phyloP scores from a whole-genome alignment of 352 stramenopile genomes.

The Pythium myriotylum region DNA sequence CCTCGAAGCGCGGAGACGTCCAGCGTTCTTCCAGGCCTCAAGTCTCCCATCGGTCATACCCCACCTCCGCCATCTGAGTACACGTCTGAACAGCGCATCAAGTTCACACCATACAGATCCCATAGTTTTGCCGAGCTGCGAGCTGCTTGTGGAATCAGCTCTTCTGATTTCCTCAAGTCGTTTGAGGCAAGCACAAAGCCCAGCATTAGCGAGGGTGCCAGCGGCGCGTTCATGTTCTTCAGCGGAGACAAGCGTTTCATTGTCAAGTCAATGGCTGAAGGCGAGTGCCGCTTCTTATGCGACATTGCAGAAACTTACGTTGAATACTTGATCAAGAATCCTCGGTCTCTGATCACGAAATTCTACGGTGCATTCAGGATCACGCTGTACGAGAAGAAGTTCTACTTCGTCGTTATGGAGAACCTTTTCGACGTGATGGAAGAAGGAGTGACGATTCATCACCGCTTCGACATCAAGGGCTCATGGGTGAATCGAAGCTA shows the following conservation, averaged over 20 bases:
- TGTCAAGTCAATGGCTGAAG: slow-evolving; percentile 89
- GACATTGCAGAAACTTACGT: slow-evolving; percentile 86
- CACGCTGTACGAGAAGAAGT: slow-evolving; percentile 87
- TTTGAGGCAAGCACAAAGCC: slow-evolving; percentile 86
- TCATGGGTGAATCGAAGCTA: slow-evolving; percentile 91
- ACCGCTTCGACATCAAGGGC: slow-evolving; percentile 91
- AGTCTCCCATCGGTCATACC: slow-evolving; percentile 6
- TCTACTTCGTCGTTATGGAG: slow-evolving; percentile 94
- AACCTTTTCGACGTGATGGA: slow-evolving; percentile 87
- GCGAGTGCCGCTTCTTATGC: slow-evolving; percentile 80
- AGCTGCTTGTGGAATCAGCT: slow-evolving; percentile 62
- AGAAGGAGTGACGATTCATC: slow-evolving; percentile 74
- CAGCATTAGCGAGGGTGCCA: slow-evolving; percentile 90
- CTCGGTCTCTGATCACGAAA: slow-evolving; percentile 81
- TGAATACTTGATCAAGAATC: slow-evolving; percentile 81
- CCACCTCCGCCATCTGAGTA: slow-evolving; percentile 12
- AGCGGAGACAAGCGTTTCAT: slow-evolving; percentile 90
- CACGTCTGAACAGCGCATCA: slow-evolving; percentile 46
- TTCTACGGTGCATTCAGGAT: slow-evolving; percentile 92
- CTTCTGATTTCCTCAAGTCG: slow-evolving; percentile 65
- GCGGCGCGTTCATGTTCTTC: slow-evolving; percentile 92
- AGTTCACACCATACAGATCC: slow-evolving; percentile 76
- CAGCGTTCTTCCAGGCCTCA: slow-evolving; percentile 9
- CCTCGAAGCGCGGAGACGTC: slow-evolving; percentile 14
- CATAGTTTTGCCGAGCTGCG: slow-evolving; percentile 80